These are phyloP conservation scores for Crotalaria pallida DNA, from an alignment of 306 rosid genomes.

Conservation along the genomic window DNA sequence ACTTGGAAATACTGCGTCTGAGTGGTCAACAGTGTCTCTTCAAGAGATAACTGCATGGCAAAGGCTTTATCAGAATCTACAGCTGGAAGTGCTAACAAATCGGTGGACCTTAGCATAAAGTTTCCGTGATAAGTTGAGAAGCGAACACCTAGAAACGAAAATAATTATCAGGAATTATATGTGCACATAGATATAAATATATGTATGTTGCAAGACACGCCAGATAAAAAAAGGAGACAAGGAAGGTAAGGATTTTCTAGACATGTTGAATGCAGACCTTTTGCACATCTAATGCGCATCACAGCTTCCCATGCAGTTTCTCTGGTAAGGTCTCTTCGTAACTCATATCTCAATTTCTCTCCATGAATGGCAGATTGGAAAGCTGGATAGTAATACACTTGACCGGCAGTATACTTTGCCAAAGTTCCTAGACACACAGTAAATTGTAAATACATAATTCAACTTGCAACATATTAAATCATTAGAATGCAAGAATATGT, in stretches of 20 bases:
- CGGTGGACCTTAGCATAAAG: constrained; percentile 97
- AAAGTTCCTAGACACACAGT: constrained; percentile 65
- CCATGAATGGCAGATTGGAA: constrained; percentile 83
- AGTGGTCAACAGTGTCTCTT: constrained; percentile 84
- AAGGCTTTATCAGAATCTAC: constrained; percentile 99
- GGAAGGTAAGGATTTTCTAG: constrained; percentile 7
- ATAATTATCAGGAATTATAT: constrained; percentile 23
- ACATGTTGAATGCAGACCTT: constrained; percentile 51
- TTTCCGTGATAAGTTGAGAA: constrained; percentile 91
- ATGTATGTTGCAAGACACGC: background rate
- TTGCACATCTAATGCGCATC: constrained; percentile 94
- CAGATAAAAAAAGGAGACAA: background rate
- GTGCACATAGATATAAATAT: background rate
- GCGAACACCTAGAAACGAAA: constrained; percentile 70
- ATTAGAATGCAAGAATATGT: background rate
- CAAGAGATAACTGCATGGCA: constrained; percentile 91
- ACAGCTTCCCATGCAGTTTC: constrained; percentile 99
- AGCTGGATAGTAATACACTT: constrained; percentile 79
- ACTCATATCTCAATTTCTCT: constrained; percentile 83
- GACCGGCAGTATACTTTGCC: constrained; percentile 97
- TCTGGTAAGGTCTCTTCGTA: constrained; percentile 90
- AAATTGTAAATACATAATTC: constrained; percentile 17
- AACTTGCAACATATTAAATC: background rate
- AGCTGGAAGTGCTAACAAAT: constrained; percentile 95
- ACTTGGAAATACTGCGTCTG: constrained; percentile 96